Base-by-base conservation (phyloP, 2,329 filamentous ascomycete species). In the Didymella lethalis region DNA sequence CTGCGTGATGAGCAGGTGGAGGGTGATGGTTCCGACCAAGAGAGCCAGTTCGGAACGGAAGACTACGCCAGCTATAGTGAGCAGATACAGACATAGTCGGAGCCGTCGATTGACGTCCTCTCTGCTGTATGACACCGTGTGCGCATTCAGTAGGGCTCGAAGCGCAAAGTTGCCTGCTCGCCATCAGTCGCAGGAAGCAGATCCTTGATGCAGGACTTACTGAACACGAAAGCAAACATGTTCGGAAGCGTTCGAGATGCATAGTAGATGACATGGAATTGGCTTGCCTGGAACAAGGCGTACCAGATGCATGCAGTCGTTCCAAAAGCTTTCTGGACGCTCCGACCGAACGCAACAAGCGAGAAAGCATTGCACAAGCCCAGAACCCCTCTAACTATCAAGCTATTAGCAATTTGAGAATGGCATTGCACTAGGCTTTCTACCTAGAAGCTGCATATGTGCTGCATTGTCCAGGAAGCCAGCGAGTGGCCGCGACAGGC, bases 191-290 rank as follows among this genome's bases (percentile, higher is more conserved):
- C 5, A 25, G 4, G 28, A 3, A 62, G 44, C 51, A 44, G 2
- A 2, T 23, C 2, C 5, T 4, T 3, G 4, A 20, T 3, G 11
- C 16, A 20, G 2, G 0, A 83, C 88, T 78, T 82, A 94, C 90
- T 92, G 58, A 97, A 80, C 10, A 88, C 86, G 80, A 98, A 95
- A 20, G 95, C 93, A 78, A 97, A 96, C 90, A 96, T 97, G 75
- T 99, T 99, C 2, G 95, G 95, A 64, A 99, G 80, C 2, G 93
- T 95, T 61, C 95, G 85, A 16, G 93, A 95, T 14, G 93, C 90
- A 80, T 99, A 99, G 78, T 92, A 99, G 62, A 95, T 84, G 61
- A 96, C 80, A 78, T 99, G 95, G 72, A 99, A 99, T 77, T 98
- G 94, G 76, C 88, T 89, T 1, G 86, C 86, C 72, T 93, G 90